A percentile compares a stretch with the other conserved stretches of the same genome.
These are phyloP conservation scores for Colletotrichum siamense DNA, from an alignment of 2,329 filamentous ascomycete species.

Conservation along the genomic window DNA sequence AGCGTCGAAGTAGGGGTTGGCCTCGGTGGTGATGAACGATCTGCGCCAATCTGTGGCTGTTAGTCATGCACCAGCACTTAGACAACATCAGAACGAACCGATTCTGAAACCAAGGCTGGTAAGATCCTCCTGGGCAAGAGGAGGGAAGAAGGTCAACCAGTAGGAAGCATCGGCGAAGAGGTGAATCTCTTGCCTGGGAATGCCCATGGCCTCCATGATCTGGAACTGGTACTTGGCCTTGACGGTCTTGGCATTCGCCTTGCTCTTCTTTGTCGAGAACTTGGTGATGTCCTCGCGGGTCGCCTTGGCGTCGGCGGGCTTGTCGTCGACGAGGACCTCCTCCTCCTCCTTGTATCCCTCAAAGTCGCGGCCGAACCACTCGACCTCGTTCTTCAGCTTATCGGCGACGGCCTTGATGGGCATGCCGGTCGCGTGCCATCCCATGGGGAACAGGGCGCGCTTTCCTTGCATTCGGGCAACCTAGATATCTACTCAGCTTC, in stretches of 20 bases:
- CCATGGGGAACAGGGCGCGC: constrained; percentile 84
- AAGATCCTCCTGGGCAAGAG: constrained; percentile 33
- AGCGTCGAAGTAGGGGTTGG: constrained; percentile 90
- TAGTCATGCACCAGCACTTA: background rate
- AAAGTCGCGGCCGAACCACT: constrained; percentile 87
- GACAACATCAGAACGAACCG: background rate
- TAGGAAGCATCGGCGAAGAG: constrained; percentile 89
- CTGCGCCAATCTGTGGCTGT: constrained; percentile 44
- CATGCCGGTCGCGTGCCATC: constrained; percentile 97
- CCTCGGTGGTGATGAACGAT: constrained; percentile 80
- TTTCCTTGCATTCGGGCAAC: constrained; percentile 86
- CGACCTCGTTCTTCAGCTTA: constrained; percentile 89
- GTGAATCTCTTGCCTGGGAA: constrained; percentile 88
- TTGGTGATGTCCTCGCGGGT: constrained; percentile 86
- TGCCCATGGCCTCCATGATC: constrained; percentile 91
- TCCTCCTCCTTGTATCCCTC: constrained; percentile 75
- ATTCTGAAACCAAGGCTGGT: constrained; percentile 21
- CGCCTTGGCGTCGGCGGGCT: constrained; percentile 53
- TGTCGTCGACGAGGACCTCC: constrained; percentile 52
- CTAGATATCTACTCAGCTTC: background rate
- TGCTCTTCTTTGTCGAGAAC: constrained; percentile 91
- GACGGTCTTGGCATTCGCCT: constrained; percentile 86
- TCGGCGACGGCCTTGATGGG: constrained; percentile 97
- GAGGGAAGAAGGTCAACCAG: constrained; percentile 89
- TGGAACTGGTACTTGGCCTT: constrained; percentile 97